A percentile compares a stretch with the other conserved stretches of the same genome.
phyloP scores from a whole-genome alignment of 352 stramenopile genomes.

The Globisporangium carolinianum region DNA sequence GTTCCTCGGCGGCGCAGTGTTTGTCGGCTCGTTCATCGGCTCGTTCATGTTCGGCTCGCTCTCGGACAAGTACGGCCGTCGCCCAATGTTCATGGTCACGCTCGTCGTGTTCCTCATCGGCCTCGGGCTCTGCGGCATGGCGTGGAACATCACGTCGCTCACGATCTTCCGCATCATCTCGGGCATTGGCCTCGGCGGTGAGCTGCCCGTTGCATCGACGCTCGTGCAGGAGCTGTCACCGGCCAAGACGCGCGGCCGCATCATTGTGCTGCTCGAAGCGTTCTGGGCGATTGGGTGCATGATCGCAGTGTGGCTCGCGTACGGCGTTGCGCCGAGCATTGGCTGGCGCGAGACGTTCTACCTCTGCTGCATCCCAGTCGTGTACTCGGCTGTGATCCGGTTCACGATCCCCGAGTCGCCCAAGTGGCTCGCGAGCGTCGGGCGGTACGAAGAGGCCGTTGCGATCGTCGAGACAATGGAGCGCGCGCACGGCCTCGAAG shows the following conservation, averaged over 20 bases:
- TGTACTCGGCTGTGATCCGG: conserved; percentile 46
- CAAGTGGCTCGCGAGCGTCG: conserved; percentile 64
- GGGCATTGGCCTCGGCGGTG: conserved; percentile 55
- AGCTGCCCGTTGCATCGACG: conserved; percentile 49
- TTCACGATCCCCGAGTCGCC: conserved; percentile 57
- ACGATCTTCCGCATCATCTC: conserved; percentile 50
- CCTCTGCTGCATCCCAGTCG: conserved; percentile 37
- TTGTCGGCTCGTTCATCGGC: conserved; percentile 59
- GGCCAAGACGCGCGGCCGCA: conserved; percentile 43
- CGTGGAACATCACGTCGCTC: conserved; percentile 48
- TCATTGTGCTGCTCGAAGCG: conserved; percentile 61
- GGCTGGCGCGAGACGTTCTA: conserved; percentile 60
- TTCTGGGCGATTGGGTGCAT: conserved; percentile 61
- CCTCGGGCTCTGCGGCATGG: conserved; percentile 34
- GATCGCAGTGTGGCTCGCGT: conserved; percentile 48
- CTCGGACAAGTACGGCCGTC: conserved; percentile 56
- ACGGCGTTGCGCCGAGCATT: conserved; percentile 32
- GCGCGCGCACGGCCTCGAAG: conserved; percentile 30
- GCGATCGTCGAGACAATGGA: conserved; percentile 55
- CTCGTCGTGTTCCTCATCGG: conserved; percentile 53
- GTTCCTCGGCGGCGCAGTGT: conserved; percentile 45
- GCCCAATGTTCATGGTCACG: conserved; percentile 63
- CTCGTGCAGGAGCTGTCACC: conserved; percentile 61
- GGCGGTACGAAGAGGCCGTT: conserved; percentile 49
- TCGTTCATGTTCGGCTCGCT: conserved; percentile 51